Conservation (phyloP, 1,139 yeast species). For the Yamadazyma kanchanaburiensis region DNA sequence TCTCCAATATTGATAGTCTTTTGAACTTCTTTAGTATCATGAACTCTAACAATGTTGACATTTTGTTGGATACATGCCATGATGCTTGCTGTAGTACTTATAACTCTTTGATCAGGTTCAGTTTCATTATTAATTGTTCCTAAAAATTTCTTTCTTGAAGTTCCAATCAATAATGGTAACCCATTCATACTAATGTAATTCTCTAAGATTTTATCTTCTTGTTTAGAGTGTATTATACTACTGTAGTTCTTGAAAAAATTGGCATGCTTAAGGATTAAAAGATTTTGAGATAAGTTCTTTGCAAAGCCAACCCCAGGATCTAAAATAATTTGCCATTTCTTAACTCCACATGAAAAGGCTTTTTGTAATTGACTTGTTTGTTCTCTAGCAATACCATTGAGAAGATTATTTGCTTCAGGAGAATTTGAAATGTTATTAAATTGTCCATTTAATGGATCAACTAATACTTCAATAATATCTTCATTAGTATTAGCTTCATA, state of each 20-base stretch:
- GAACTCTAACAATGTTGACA: constrained; percentile 84
- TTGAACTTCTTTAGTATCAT: constrained; percentile 67
- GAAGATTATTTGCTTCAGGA: constrained; percentile 31
- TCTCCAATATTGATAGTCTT: constrained; percentile 72
- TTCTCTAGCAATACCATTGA: constrained; percentile 61
- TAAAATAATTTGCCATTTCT: constrained; percentile 84
- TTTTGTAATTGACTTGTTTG: constrained; percentile 50
- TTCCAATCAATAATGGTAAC: constrained; percentile 74
- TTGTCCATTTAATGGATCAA: constrained; percentile 31
- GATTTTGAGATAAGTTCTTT: constrained; percentile 65
- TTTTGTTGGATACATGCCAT: constrained; percentile 73
- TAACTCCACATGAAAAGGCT: constrained; percentile 64
- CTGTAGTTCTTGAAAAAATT: constrained; percentile 54
- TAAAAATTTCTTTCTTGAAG: constrained; percentile 84
- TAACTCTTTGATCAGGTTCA: constrained; percentile 56
- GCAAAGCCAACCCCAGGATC: constrained; percentile 99
- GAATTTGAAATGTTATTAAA: constrained; percentile 8
- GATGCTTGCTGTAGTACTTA: constrained; percentile 76
- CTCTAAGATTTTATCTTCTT: constrained; percentile 19
- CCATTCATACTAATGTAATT: constrained; percentile 43
- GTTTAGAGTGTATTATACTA: constrained; percentile 18
- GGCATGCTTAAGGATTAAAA: constrained; percentile 59
- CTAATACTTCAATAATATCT: constrained; percentile 35
- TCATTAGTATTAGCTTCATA: constrained; percentile 47
- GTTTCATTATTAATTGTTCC: constrained; percentile 60